Conservation (phyloP, 306 rosid genomes). For the apple (Malus domestica) region DNA sequence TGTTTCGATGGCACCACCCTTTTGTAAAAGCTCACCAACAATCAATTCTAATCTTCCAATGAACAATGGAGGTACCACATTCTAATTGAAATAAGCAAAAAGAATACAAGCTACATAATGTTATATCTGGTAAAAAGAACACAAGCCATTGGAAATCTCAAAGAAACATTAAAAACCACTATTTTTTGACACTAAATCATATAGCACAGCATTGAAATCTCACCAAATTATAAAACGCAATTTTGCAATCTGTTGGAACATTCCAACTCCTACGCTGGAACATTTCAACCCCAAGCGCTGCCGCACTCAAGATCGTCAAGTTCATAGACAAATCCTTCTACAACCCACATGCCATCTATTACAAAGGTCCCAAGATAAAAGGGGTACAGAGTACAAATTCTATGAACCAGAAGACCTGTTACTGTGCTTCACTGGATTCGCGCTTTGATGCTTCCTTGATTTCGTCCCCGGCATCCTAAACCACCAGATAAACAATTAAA, state of each 20-base stretch:
- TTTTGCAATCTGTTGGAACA: slow-evolving; percentile 30
- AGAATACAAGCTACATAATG: neutral
- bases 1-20: too few relatives aligned
- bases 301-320: slow-evolving; percentile 27
- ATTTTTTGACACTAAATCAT: slow-evolving; percentile 4
- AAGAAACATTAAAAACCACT: neutral
- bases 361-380: slow-evolving; percentile 16
- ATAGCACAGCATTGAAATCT: slow-evolving; percentile 25
- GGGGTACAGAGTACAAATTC: slow-evolving; percentile 38
- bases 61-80: neutral
- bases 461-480: slow-evolving; percentile 86
- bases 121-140: neutral
- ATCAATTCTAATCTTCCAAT: too few relatives aligned
- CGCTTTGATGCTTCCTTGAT: slow-evolving; percentile 86
- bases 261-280: slow-evolving; percentile 28
- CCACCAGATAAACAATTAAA: slow-evolving; percentile 1
- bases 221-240: slow-evolving; percentile 35
- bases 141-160: neutral
- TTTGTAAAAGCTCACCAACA: too few relatives aligned
- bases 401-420: slow-evolving; percentile 11
- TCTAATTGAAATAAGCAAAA: neutral
- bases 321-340: slow-evolving; percentile 36
- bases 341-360: slow-evolving; percentile 45
- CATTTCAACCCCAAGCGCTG: slow-evolving; percentile 28
- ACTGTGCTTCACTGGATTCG: slow-evolving; percentile 56